phyloP scores from a whole-genome alignment of 2,329 filamentous ascomycete species.

The Trichoderma sp. region DNA sequence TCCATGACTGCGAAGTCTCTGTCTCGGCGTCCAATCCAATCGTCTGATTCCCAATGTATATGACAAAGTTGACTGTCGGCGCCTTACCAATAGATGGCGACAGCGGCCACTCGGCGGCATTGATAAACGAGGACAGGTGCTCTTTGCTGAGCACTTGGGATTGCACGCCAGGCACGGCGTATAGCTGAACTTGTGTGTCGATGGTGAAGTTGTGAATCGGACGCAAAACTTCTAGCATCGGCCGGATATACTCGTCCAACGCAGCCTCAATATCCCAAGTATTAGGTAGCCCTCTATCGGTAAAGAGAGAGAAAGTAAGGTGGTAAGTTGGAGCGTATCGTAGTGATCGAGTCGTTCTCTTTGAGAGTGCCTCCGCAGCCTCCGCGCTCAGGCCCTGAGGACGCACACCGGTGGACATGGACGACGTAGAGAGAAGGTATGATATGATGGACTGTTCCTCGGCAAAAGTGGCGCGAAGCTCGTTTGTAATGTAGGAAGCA shows the following conservation, averaged over 20 bases:
- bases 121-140: slow-evolving; percentile 91
- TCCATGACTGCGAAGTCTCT: slow-evolving; percentile 68
- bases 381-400: slow-evolving; percentile 52
- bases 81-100: slow-evolving; percentile 91
- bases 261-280: slow-evolving; percentile 90
- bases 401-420: slow-evolving; percentile 51
- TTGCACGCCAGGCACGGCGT: slow-evolving; percentile 70
- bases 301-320: slow-evolving; percentile 93
- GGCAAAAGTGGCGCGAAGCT: slow-evolving; percentile 75
- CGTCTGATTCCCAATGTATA: slow-evolving; percentile 81
- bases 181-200: slow-evolving; percentile 93
- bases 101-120: slow-evolving; percentile 95
- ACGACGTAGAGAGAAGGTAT: slow-evolving; percentile 65
- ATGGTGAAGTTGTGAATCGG: slow-evolving; percentile 94
- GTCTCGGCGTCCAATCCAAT: slow-evolving; percentile 54
- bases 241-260: slow-evolving; percentile 76
- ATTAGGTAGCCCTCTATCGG: slow-evolving; percentile 73
- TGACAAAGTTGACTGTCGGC: slow-evolving; percentile 92
- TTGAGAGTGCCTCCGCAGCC: slow-evolving; percentile 58
- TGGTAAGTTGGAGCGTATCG: slow-evolving; percentile 95
- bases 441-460: slow-evolving; percentile 89
- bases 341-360: slow-evolving; percentile 79
- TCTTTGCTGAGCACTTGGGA: slow-evolving; percentile 73
- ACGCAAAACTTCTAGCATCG: slow-evolving; percentile 75
- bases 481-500: slow-evolving; percentile 74